Percentiles rank a stretch among this genome's conserved stretches.
Conservation (phyloP, 306 rosid genomes). For the Cicer chorassanicum region DNA sequence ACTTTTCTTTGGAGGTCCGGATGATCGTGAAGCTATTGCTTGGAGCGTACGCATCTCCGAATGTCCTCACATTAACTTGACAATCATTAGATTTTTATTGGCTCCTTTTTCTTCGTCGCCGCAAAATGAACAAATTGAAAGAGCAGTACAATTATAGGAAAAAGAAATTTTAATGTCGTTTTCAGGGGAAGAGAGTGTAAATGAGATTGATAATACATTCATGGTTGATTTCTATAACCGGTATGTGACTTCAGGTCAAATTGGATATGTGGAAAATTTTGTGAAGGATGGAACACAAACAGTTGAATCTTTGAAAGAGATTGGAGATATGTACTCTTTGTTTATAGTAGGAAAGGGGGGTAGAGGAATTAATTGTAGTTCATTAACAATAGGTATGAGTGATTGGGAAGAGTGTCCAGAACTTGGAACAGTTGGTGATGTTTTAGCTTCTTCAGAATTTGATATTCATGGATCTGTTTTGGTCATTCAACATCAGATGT, state of each 20-base stretch:
- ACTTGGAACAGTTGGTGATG: slow-evolving; percentile 95
- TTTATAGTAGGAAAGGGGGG: slow-evolving; percentile 90
- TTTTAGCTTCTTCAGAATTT: slow-evolving; percentile 85
- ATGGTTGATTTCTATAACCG: slow-evolving; percentile 79
- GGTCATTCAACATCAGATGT: slow-evolving; percentile 83
- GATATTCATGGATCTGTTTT: slow-evolving; percentile 78
- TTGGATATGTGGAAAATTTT: slow-evolving; percentile 79
- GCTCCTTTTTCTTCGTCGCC: slow-evolving; percentile 33
- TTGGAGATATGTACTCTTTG: slow-evolving; percentile 79
- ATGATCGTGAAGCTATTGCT: slow-evolving; percentile 85
- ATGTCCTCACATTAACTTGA: slow-evolving; percentile 61
- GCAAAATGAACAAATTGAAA: slow-evolving; percentile 29
- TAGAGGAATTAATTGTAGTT: slow-evolving; percentile 61
- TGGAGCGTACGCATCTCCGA: slow-evolving; percentile 81
- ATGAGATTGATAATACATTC: slow-evolving; percentile 70
- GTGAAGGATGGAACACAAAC: slow-evolving; percentile 73
- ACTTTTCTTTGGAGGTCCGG: slow-evolving; percentile 81
- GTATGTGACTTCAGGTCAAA: slow-evolving; percentile 77
- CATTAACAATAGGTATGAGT: slow-evolving; percentile 81
- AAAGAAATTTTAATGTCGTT: slow-evolving; percentile 70
- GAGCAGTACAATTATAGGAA: slow-evolving; percentile 33
- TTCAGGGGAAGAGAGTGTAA: slow-evolving; percentile 57
- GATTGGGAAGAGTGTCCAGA: slow-evolving; percentile 99
- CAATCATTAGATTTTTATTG: slow-evolving; percentile 64
- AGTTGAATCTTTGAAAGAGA: slow-evolving; percentile 59